phyloP scores from a whole-genome alignment of 768 basidiomycete species.

The Punctularia strigosozonata region DNA sequence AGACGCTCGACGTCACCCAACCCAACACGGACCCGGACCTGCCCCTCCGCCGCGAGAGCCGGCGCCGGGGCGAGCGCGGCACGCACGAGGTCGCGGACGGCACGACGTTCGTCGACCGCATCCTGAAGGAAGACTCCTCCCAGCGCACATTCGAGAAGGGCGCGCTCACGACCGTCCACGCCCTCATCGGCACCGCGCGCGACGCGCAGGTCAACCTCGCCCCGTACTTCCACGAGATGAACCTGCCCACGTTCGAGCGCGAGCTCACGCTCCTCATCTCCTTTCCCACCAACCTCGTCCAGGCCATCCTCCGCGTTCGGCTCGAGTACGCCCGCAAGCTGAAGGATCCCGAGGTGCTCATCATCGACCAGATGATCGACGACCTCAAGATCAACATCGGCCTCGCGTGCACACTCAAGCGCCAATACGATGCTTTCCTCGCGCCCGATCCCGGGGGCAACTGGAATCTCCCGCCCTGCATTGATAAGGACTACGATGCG shows the following conservation, averaged over 20 bases:
- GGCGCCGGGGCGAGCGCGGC: conserved; percentile 28
- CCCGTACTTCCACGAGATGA: conserved; percentile 70
- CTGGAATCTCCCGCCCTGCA: conserved; percentile 84
- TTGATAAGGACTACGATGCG: conserved; percentile 81
- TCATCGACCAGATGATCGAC: conserved; percentile 90
- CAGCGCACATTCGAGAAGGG: conserved; percentile 90
- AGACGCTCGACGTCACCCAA: conserved; percentile 79
- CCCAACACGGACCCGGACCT: conserved; percentile 59
- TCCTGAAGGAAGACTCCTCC: conserved; percentile 94
- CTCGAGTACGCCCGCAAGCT: conserved; percentile 83
- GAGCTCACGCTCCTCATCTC: conserved; percentile 87
- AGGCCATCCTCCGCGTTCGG: conserved; percentile 82
- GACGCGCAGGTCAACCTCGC: conserved; percentile 77
- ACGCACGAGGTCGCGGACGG: conserved; percentile 31
- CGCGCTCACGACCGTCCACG: conserved; percentile 76
- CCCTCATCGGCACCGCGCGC: conserved; percentile 76
- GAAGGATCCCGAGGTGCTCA: conserved; percentile 77
- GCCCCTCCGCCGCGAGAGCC: conserved; percentile 20
- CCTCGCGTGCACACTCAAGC: conserved; percentile 88
- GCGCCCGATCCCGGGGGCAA: conserved; percentile 76
- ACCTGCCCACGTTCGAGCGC: conserved; percentile 81
- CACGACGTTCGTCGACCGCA: conserved; percentile 83
- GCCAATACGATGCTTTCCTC: conserved; percentile 88
- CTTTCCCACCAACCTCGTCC: conserved; percentile 92
- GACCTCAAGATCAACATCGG: conserved; percentile 87